These are phyloP conservation scores for Lunularia cruciata DNA, from an alignment of 225 moss, liverwort and hornwort genomes.

Conservation along the genomic window DNA sequence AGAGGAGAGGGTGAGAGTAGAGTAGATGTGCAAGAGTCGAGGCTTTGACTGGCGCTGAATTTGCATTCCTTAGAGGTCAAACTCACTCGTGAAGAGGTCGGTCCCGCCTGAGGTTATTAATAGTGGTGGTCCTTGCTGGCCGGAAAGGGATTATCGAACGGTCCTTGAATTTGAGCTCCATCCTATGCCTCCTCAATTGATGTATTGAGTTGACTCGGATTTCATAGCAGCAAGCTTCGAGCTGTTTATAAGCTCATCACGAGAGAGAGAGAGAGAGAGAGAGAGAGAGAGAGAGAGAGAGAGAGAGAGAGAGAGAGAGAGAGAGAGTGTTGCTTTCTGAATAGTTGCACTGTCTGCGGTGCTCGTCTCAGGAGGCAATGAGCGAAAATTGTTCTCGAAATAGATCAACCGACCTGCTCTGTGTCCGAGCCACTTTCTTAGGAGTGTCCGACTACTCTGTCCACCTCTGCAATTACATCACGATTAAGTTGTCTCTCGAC, in stretches of 20 bases:
- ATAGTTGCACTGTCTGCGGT: background rate
- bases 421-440: too few species aligned
- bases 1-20: background rate
- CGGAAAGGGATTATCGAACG: background rate
- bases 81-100: background rate
- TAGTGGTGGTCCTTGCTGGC: background rate
- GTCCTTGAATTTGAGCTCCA: background rate
- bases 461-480: too few species aligned
- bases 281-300: background rate
- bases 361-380: background rate
- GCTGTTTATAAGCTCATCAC: background rate
- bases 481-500: too few species aligned
- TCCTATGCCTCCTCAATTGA: background rate
- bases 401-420: background rate
- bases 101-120: background rate
- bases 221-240: background rate
- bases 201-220: background rate
- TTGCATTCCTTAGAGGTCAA: background rate
- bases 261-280: background rate
- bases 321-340: background rate
- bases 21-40: background rate
- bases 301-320: background rate
- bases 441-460: too few species aligned
- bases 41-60: constrained; percentile 16
- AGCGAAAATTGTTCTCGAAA: background rate